Base-by-base conservation (phyloP, 1,284 basidiomycete genomes). In the Sporisorium graminicola region DNA sequence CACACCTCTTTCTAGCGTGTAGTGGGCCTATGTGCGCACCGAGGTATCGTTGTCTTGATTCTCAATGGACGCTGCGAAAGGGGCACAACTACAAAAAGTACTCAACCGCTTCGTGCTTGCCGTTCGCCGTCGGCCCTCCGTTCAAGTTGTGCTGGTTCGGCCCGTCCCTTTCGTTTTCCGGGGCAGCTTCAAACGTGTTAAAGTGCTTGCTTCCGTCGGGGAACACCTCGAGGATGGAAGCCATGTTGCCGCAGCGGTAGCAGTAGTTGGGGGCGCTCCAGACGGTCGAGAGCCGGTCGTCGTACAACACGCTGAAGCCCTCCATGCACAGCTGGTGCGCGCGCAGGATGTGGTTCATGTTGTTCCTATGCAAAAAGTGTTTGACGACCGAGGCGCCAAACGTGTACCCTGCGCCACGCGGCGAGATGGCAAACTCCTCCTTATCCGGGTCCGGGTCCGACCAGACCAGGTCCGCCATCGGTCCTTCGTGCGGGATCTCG, bases 401-500 rank as follows among this genome's bases (percentile, higher is more conserved):
- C 0, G 97, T 99, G 87, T 99, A 99, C 2, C 97, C 97, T 4
- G 97, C 97, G 52, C 97, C 97, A 75, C 95, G 90, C 55, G 97
- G 96, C 64, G 94, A 97, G 86, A 99, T 98, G 44, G 96, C 96
- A 86, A 98, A 99, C 84, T 99, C 97, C 86, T 98, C 96, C 86
- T 98, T 98, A 86, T 98, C 96, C 49, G 94, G 92, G 88, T 99
- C 97, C 33, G 97, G 97, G 89, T 99, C 97, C 49, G 95, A 98
- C 97, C 97, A 99, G 2, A 99, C 97, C 26, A 99, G 89, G 88
- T 99, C 97, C n/a, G 96, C 96, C 95, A 99, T 99, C 5, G 97
- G 96, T 1, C 97, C 97, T 87, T 99, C 97, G 84, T 99, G 97
- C 46, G 97, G 97, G 70, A 99, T 98, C 88, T 99, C 97, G 93